Evolutionary conservation across 179 eudicot species (phyloP).

Genomic region (Spinacia oleracea): DNA sequence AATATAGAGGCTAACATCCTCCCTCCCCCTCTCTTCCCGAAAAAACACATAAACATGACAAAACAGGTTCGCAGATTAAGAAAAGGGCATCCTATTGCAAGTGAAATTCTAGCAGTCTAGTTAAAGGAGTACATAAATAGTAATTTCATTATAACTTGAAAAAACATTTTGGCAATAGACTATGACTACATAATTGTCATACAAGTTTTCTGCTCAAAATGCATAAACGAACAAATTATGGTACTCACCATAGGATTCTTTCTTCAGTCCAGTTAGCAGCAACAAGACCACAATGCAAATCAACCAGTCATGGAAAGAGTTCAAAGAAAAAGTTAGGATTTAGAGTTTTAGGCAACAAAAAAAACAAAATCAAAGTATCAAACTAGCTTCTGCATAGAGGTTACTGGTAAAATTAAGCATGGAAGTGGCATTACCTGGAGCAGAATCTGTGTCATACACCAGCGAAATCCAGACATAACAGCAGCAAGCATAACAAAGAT

Average conservation of each 20-base stretch:
- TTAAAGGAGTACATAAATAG: not conserved
- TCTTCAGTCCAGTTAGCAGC: slow-evolving; percentile 57
- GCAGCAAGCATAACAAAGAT: slow-evolving; percentile 99
- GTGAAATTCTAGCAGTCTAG: not conserved
- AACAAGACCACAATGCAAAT: slow-evolving; percentile 24
- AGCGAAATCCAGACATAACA: slow-evolving; percentile 98
- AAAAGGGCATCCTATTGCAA: not conserved
- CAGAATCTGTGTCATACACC: slow-evolving; percentile 99
- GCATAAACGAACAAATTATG: slow-evolving; percentile 1
- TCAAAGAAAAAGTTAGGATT: slow-evolving; percentile 20
- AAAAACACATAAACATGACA: not conserved
- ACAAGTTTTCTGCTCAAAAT: not conserved
- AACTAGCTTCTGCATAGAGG: not conserved
- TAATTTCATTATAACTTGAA: not conserved
- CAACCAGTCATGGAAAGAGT: slow-evolving; percentile 27
- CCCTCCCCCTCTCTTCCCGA: not conserved
- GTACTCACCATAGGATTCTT: slow-evolving; percentile 87
- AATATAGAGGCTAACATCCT: not conserved
- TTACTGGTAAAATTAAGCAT: not conserved
- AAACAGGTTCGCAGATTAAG: not conserved
- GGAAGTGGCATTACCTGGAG: slow-evolving; percentile 66
- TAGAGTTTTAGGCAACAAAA: slow-evolving; percentile 3
- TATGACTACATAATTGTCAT: not conserved
- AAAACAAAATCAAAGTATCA: not conserved
- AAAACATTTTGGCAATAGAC: not conserved